Conservation (phyloP, 306 rosid species). For the Arachis stenosperma region DNA sequence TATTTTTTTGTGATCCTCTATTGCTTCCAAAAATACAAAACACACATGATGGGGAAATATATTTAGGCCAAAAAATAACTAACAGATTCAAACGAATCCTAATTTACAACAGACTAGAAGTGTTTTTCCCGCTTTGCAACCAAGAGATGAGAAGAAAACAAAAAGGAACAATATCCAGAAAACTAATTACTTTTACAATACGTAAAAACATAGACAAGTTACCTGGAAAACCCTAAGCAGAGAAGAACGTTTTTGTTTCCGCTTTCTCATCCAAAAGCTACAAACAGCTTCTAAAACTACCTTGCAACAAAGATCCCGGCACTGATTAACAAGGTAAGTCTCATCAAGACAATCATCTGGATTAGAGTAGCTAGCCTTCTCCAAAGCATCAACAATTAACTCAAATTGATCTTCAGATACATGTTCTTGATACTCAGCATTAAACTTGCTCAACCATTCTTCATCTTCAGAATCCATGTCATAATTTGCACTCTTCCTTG, state of each 20-base stretch:
- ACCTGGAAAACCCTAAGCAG: constrained; percentile 80
- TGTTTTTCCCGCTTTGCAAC: not conserved
- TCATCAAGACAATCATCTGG: constrained; percentile 55
- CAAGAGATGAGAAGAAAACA: constrained; percentile 7
- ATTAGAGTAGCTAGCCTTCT: constrained; percentile 58
- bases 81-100: not conserved
- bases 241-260: constrained; percentile 54
- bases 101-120: constrained; percentile 1
- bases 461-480: constrained; percentile 92
- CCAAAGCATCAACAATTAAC: constrained; percentile 69
- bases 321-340: constrained; percentile 46
- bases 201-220: constrained; percentile 36
- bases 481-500: constrained; percentile 58
- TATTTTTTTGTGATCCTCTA: not conserved
- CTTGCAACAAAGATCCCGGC: constrained; percentile 51
- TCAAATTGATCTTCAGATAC: constrained; percentile 66
- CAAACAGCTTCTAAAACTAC: constrained; percentile 57
- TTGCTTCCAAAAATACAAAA: not conserved
- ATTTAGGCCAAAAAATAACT: not conserved
- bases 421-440: constrained; percentile 46
- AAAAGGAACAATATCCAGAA: not conserved
- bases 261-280: constrained; percentile 69
- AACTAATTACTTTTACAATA: not conserved
- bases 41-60: not conserved
- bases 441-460: constrained; percentile 64